These are phyloP conservation scores for Verbena officinalis DNA, from an alignment of 257 asterid species.

Conservation along the genomic window DNA sequence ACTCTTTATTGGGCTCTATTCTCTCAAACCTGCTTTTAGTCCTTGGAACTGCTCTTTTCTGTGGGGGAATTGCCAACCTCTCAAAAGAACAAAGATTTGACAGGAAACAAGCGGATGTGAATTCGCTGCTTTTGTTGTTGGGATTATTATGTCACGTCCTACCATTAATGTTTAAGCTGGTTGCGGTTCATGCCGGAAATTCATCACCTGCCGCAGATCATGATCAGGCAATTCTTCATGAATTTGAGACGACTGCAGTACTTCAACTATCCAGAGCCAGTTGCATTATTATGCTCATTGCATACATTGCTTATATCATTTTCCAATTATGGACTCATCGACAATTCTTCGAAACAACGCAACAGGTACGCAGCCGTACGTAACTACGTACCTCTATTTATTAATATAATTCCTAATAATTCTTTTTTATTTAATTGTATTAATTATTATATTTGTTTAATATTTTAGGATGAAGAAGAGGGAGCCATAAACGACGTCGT, in stretches of 20 bases:
- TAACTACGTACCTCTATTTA: too few relatives aligned
- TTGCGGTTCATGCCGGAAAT: constrained; percentile 34
- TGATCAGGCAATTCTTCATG: too few relatives aligned
- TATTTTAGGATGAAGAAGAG: constrained; percentile 32
- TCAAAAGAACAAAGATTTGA: constrained; percentile 67
- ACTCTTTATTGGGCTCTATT: constrained; percentile 82
- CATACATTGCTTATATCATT: constrained; percentile 67
- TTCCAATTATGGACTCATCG: constrained; percentile 90
- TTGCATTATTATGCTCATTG: constrained; percentile 75
- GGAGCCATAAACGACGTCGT: constrained; percentile 16
- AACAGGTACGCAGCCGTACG: too few relatives aligned
- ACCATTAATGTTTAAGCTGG: constrained; percentile 64
- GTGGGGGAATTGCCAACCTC: constrained; percentile 84
- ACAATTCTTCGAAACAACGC: constrained; percentile 62
- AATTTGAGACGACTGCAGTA: constrained; percentile 30
- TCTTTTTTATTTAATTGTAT: too few relatives aligned
- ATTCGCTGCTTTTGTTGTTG: constrained; percentile 62
- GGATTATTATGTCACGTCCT: constrained; percentile 74
- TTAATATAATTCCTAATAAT: too few relatives aligned
- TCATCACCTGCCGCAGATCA: too few relatives aligned
- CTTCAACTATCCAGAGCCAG: constrained; percentile 71
- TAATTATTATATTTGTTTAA: neutral
- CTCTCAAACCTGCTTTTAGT: constrained; percentile 94
- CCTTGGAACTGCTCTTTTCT: constrained; percentile 90
- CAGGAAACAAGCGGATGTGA: constrained; percentile 89